Conservation (phyloP, 2,329 filamentous ascomycete genomes). For the Pyricularia sp. region DNA sequence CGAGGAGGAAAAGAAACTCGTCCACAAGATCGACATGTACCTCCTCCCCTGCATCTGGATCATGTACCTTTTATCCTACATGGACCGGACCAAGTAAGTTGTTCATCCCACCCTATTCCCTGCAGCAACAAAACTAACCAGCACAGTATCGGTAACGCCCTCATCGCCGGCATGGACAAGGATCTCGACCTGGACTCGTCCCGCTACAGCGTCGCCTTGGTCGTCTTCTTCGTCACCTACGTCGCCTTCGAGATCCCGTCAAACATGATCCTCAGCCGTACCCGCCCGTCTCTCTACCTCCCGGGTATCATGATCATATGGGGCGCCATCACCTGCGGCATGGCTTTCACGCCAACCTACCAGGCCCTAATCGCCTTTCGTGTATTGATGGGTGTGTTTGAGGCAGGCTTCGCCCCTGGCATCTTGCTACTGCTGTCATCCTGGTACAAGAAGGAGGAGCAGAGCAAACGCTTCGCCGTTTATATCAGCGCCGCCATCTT, state of each 20-base stretch:
- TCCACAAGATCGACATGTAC: conserved; percentile 1
- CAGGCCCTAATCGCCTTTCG: conserved; percentile 21
- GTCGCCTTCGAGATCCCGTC: conserved; percentile 32
- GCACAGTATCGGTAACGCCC: conserved; percentile 30
- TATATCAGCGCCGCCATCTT: conserved; percentile 62
- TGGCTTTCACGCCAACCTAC: conserved; percentile 26
- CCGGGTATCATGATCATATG: conserved; percentile 28
- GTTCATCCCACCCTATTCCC: conserved; percentile 2
- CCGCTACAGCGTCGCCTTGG: conserved; percentile 47
- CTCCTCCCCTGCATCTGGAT: background rate
- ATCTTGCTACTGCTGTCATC: conserved; percentile 51
- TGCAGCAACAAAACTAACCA: background rate
- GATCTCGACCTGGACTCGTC: conserved; percentile 35
- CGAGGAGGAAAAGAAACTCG: background rate
- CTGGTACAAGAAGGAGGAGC: conserved; percentile 42
- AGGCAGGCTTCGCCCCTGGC: conserved; percentile 48
- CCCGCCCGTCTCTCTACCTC: conserved; percentile 29
- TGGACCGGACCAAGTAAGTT: conserved; percentile 3
- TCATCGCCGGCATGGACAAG: conserved; percentile 27
- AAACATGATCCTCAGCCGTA: conserved; percentile 29
- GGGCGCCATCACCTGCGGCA: conserved; percentile 27
- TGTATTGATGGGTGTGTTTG: conserved; percentile 43
- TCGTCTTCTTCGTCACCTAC: conserved; percentile 59
- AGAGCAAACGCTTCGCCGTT: conserved; percentile 31
- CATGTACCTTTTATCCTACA: conserved; percentile 1